Base-by-base conservation (phyloP, 2,329 filamentous ascomycete species). In the Venturia effusa region DNA sequence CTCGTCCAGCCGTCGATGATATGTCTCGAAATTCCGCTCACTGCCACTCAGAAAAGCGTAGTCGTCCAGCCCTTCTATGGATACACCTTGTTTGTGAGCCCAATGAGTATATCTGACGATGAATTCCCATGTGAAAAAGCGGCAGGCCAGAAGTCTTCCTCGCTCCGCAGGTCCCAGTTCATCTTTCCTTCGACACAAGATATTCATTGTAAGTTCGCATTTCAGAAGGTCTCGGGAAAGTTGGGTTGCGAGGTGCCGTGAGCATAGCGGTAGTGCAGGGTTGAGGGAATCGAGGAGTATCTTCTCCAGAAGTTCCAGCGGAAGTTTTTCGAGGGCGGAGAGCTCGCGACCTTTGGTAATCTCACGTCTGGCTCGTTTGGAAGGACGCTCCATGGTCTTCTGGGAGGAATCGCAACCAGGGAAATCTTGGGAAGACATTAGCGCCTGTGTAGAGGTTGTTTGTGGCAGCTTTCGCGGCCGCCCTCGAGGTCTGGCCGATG, bases 111-210 rank as follows among this genome's bases (percentile, higher is more conserved):
- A 62, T 19, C 60, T 43, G 2, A 60, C 39, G 32, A 64, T 24
- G 27, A 64, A 64, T 5, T 30, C 27, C 54, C 54, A 59, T 19
- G 62, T 64, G 24, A 64, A 64, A 54, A 64, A 64, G 24, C 55
- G 51, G 11, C 54, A 57, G n/a, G 62, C 27, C 19, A 64, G 34
- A 15, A 64, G 45, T 39, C 34, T 37, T 3, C 48, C 51, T 24
- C 37, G 34, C 34, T 63, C 34, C 32, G 34, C 51, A 39, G 59
- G 15, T 37, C 51, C 51, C 30, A 57, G 22, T 37, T 55, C 45
- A 39, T 55, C 34, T 40, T 37, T 63, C 15, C 54, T 17, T 10
- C 37, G 34, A 27, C 34, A 45, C 24, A 63, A 17, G 19, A 55
- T 59, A 13, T 63, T 45, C 30, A 63, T 24, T 40, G 61, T 63